Base-by-base conservation (phyloP, 495 filamentous ascomycete genomes). In the Talaromyces liani region DNA sequence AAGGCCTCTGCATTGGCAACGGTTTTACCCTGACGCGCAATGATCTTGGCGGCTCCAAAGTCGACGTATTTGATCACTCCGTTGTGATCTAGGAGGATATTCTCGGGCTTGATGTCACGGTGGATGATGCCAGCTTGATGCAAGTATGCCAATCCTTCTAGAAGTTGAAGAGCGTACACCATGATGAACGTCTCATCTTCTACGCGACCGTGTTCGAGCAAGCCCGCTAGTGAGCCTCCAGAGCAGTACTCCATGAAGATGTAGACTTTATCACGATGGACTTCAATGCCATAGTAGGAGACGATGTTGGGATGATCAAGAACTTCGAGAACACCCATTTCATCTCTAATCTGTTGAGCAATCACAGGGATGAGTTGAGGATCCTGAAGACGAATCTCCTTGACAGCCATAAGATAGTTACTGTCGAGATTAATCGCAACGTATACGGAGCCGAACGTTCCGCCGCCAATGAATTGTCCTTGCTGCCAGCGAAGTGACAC, bases 221-320 rank as follows among this genome's bases (percentile, higher is more conserved):
- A 78, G 24, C 82, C 87, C 51, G 94, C 92, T n/a, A 98, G 78
- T 5, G 93, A 97, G 18, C 94, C 94, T 33, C 95, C 93, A 3
- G 91, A 93, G 69, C 94, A 98, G 73, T 95, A 97, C 74, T 98
- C 94, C 94, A 98, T 98, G 76, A 98, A 98, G 67, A 98, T 95
- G 75, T 98, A 98, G 6, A 98, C 95, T 69, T 96, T 96, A 79
- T 98, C 94, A 45, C 94, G 85, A 73, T 98, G 94, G 3, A 97
- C 94, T 72, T 98, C 94, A 69, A 98, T 97, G 57, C 94, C 94
- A 69, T 93, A 93, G 75, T 98, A 98, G 6, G 91, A 92, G 6
- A 98, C 94, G 53, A 98, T 93, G 70, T 98, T 98, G 7, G 95
- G 95, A 70, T 98, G 94, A 70, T 97, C 92, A 25, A 98, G 82